phyloP scores from a whole-genome alignment of 1,284 basidiomycete species.

The Paramarasmius palmivorus region DNA sequence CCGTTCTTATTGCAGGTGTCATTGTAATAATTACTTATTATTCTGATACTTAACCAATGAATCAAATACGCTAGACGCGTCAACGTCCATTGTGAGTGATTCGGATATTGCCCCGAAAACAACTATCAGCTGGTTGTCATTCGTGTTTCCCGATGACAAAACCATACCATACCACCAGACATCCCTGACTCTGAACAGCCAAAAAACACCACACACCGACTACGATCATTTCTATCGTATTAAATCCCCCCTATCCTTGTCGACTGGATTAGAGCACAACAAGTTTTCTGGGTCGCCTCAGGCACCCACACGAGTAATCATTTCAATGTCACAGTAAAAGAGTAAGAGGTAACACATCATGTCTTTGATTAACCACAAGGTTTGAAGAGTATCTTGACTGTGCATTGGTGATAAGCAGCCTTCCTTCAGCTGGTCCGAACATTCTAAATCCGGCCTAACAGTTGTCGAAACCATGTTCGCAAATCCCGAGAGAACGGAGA shows the following conservation, averaged over 20 bases:
- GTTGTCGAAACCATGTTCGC: slow-evolving; percentile 61
- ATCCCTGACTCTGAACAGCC: too few species aligned
- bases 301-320: slow-evolving; percentile 52
- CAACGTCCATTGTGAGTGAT: too few species aligned
- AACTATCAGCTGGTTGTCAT: too few species aligned
- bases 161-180: too few species aligned
- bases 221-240: too few species aligned
- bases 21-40: too few species aligned
- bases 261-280: slow-evolving; percentile 50
- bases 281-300: slow-evolving; percentile 58
- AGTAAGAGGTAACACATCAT: slow-evolving; percentile 47
- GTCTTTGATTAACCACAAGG: slow-evolving; percentile 42
- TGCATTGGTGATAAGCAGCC: slow-evolving; percentile 45
- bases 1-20: too few species aligned
- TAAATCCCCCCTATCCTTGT: slow-evolving; percentile 44
- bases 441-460: slow-evolving; percentile 18
- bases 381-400: slow-evolving; percentile 59
- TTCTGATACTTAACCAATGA: too few species aligned
- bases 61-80: too few species aligned
- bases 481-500: slow-evolving; percentile 57
- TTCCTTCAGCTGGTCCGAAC: not conserved
- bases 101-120: too few species aligned
- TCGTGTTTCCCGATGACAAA: too few species aligned
- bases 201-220: too few species aligned
- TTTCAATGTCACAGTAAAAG: slow-evolving; percentile 59